Base-by-base conservation (phyloP, 305 asterid genomes). In the Petunia hybrid region DNA sequence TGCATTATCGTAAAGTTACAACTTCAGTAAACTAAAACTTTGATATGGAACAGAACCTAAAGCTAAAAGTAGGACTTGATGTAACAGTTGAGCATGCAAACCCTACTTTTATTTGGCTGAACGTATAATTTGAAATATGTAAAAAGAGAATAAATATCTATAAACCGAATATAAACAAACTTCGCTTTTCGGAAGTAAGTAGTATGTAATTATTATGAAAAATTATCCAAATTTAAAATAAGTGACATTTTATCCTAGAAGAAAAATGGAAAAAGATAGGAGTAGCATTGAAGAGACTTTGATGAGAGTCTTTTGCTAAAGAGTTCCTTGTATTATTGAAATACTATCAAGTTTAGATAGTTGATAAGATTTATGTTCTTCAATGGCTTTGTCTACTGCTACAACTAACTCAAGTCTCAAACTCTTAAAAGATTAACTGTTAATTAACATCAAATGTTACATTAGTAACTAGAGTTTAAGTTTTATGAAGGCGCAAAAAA, bases 1-100 rank as follows among this genome's bases (percentile, higher is more conserved):
- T 48, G 74, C 77, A 79, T 79, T 66, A 65, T n/a, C 77, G 4
- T 79, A 79, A 79, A 66, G 66, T 65, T 39, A 79, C 62, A 46
- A 48, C 76, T 36, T 8, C 61, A 39, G 75, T 60, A 59, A 42
- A 78, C 42, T n/a, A 61, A 12, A 69, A 12, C 42, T 78, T 78
- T 51, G 63, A 46, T 13, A 61, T 70, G 80, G 73, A 78, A 59
- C 56, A 43, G 36, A 42, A 78, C 61, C 57, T n/a, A n/a, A 22
- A 22, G 31, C 31, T 48, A 77, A 61, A 65, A 59, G 57, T 16
- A 65, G 61, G 56, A 63, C 39, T 22, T 62, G 80, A 61, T 42
- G 73, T 77, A 77, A 77, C 81, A 77, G 61, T 77, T 61, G 42
- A 38, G 73, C 81, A 60, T 61, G 81, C 70, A 77, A 61, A 61